A percentile compares a stretch with the other conserved stretches of the same genome.
phyloP scores from a whole-genome alignment of 768 basidiomycete genomes.

The Rhodotorula kratochvilovae region DNA sequence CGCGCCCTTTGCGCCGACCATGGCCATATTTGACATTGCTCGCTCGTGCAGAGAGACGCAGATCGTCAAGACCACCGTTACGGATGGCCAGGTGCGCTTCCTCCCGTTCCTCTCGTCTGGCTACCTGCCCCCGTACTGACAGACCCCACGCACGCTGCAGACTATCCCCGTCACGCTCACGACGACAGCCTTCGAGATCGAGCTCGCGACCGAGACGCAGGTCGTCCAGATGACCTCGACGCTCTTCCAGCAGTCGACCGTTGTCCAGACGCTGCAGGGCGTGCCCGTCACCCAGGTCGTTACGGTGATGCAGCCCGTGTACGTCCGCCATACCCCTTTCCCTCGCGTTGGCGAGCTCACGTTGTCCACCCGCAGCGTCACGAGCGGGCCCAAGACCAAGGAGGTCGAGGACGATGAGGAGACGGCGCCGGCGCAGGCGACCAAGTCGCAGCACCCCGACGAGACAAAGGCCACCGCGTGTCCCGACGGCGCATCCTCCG shows the following conservation, averaged over 20 bases:
- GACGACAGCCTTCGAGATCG: background rate
- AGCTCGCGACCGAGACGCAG: constrained; percentile 4
- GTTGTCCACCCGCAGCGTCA: no score
- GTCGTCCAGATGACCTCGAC: constrained; percentile 1
- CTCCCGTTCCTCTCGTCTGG: accelerated
- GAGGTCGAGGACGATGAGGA: background rate
- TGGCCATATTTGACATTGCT: background rate
- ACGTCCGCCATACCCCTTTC: accelerated
- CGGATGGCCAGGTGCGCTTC: background rate
- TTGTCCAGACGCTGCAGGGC: constrained; percentile 18
- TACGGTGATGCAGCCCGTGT: constrained; percentile 2
- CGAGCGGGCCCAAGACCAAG: background rate
- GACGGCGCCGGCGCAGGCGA: background rate
- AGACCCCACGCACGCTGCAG: no score
- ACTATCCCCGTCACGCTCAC: constrained; percentile 14
- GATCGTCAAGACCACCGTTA: constrained; percentile 13
- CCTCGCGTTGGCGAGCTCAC: no score
- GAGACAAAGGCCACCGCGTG: background rate
- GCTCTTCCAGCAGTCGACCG: constrained; percentile 6
- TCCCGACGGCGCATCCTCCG: background rate
- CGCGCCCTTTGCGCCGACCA: background rate
- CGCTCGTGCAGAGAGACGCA: background rate
- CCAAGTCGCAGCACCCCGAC: background rate
- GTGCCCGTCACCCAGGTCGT: constrained; percentile 7
- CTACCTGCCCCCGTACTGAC: no score